A percentile compares a stretch with the other conserved stretches of the same genome.
Evolutionary conservation across 2,329 filamentous ascomycete species (phyloP).

Genomic region (Stagonosporopsis cucurbitacearum): DNA sequence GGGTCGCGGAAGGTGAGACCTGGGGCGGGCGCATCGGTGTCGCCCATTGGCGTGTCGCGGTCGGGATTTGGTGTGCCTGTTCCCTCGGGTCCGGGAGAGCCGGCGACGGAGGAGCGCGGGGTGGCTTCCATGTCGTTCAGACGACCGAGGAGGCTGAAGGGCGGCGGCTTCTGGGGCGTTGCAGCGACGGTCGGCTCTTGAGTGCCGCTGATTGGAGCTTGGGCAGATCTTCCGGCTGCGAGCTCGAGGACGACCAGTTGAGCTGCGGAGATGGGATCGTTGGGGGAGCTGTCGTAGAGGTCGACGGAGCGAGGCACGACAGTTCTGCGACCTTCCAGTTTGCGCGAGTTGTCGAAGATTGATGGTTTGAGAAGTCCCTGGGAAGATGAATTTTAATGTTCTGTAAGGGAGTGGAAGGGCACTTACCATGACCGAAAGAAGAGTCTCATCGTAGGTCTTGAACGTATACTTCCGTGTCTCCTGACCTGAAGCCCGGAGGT

Average conservation of each 20-base stretch:
- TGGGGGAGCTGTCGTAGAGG: constrained; percentile 89
- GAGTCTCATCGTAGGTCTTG: constrained; percentile 96
- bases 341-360: constrained; percentile 82
- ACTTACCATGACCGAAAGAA: constrained; percentile 81
- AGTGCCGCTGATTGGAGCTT: constrained; percentile 38
- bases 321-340: constrained; percentile 79
- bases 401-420: neutral
- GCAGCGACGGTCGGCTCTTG: constrained; percentile 58
- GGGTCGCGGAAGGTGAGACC: constrained; percentile 50
- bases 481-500: constrained; percentile 85
- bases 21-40: constrained; percentile 31
- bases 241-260: constrained; percentile 71
- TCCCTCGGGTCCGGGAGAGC: constrained; percentile 84
- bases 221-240: constrained; percentile 50
- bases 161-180: constrained; percentile 61
- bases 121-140: constrained; percentile 74
- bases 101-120: constrained; percentile 83
- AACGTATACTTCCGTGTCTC: constrained; percentile 93
- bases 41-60: constrained; percentile 54
- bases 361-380: constrained; percentile 85
- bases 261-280: constrained; percentile 86
- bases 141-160: constrained; percentile 73
- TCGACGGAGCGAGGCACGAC: constrained; percentile 89
- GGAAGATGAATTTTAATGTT: constrained; percentile 13
- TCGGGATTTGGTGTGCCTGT: constrained; percentile 72